These are phyloP conservation scores for Ceratocystis ficicola DNA, from an alignment of 2,329 filamentous ascomycete species.

Conservation along the genomic window DNA sequence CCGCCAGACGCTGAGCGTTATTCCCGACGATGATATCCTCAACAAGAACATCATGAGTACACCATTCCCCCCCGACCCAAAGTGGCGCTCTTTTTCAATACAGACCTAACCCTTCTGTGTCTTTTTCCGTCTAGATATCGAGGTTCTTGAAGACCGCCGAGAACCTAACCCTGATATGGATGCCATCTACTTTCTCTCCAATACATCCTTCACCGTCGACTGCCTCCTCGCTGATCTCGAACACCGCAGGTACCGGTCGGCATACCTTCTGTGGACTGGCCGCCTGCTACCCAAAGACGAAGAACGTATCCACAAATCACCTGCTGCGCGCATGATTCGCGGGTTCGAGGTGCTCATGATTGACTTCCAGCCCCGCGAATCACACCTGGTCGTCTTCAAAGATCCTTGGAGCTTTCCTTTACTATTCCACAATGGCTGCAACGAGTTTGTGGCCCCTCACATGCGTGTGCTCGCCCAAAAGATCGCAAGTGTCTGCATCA, in stretches of 20 bases:
- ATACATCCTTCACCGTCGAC: slow-evolving; percentile 78
- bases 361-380: slow-evolving; percentile 84
- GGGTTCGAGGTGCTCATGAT: slow-evolving; percentile 72
- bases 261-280: slow-evolving; percentile 74
- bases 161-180: slow-evolving; percentile 81
- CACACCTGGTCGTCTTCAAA: slow-evolving; percentile 77
- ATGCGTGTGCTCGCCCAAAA: slow-evolving; percentile 80
- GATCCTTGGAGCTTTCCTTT: slow-evolving; percentile 94
- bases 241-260: slow-evolving; percentile 63
- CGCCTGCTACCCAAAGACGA: slow-evolving; percentile 59
- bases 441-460: slow-evolving; percentile 67
- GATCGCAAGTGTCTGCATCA: slow-evolving; percentile 79
- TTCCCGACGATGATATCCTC: slow-evolving; percentile 93
- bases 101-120: slow-evolving; percentile 13
- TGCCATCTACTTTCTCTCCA: slow-evolving; percentile 82
- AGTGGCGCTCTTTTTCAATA: neutral
- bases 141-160: slow-evolving; percentile 79
- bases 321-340: slow-evolving; percentile 58
- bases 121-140: slow-evolving; percentile 57
- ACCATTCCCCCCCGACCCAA: slow-evolving; percentile 26
- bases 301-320: slow-evolving; percentile 61
- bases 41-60: slow-evolving; percentile 91
- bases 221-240: slow-evolving; percentile 90
- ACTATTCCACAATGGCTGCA: slow-evolving; percentile 83
- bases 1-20: slow-evolving; percentile 74